Base-by-base conservation (phyloP, 2,329 filamentous ascomycete species). In the Epichloe sibirici region DNA sequence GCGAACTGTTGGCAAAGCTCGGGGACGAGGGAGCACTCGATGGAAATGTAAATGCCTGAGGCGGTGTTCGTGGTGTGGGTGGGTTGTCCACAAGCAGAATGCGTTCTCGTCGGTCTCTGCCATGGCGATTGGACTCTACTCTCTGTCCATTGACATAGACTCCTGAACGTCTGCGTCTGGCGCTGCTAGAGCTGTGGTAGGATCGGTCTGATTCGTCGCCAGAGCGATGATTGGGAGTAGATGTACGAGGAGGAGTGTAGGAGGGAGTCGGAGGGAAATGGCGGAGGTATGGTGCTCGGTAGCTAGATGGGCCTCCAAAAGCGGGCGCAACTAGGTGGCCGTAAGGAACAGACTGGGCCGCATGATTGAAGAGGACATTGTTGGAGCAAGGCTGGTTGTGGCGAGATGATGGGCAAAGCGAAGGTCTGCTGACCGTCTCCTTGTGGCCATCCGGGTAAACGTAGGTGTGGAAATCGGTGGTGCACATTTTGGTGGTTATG, bases 381-480 rank as follows among this genome's bases (percentile, higher is more conserved):
- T 67, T 65, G 56, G 65, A 53, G 67, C 76, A 78, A 51, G 69
- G 68, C 34, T 65, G 61, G 52, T 68, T 69, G 45, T 67, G 61
- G 21, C 68, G 69, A 45, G 72, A 68, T 17, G 66, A 59, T 11
- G 63, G 57, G 66, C 74, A 74, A 40, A 68, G 62, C 35, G 66
- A 61, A 6, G 65, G 62, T 51, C 69, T 68, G 48, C 67, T 64
- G 38, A 61, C 58, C 48, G 63, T 61, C 57, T 66, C 61, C 47
- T 54, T 56, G 48, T 64, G 68, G 53, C 73, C 73, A 62, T 77
- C 71, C 3, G 74, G 69, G 67, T 72, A 71, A 59, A 71, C 60
- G 61, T 74, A 72, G 37, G 71, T 66, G 66, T 70, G 75, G 49
- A 73, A 57, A 59, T 75, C 68, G 55, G 69, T 73, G 56, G 70